Conservation (phyloP, 1,284 basidiomycete species). For the Retiboletus fuscus region DNA sequence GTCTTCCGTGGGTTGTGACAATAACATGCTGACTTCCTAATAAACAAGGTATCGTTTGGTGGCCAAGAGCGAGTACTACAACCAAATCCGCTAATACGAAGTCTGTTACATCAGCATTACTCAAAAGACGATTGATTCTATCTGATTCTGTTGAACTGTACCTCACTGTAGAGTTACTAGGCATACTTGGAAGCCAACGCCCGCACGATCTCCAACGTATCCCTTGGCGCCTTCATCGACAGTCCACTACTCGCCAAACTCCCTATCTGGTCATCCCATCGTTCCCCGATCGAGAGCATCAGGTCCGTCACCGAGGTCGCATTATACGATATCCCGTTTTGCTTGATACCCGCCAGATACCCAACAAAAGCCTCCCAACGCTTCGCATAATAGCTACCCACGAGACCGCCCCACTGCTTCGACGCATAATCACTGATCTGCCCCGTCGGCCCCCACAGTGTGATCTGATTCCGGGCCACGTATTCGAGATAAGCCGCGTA, state of each 20-base stretch:
- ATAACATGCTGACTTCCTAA: no score
- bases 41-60: no score
- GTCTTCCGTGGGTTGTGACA: no score
- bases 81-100: no score
- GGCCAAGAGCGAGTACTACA: no score
- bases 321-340: slow-evolving; percentile 48
- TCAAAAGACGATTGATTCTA: no score
- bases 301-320: slow-evolving; percentile 37
- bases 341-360: slow-evolving; percentile 48
- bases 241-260: neutral
- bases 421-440: slow-evolving; percentile 59
- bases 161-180: no score
- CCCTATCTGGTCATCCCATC: slow-evolving; percentile 45
- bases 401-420: slow-evolving; percentile 59
- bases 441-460: slow-evolving; percentile 58
- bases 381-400: slow-evolving; percentile 52
- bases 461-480: slow-evolving; percentile 58
- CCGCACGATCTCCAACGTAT: no score
- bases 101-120: no score
- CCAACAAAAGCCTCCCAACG: slow-evolving; percentile 54
- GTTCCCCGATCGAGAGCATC: slow-evolving; percentile 50
- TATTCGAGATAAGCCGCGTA: slow-evolving; percentile 55
- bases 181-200: no score
- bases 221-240: no score
- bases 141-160: no score